Base-by-base conservation (phyloP, 768 basidiomycete species). In the Daedaleopsis sinensis region DNA sequence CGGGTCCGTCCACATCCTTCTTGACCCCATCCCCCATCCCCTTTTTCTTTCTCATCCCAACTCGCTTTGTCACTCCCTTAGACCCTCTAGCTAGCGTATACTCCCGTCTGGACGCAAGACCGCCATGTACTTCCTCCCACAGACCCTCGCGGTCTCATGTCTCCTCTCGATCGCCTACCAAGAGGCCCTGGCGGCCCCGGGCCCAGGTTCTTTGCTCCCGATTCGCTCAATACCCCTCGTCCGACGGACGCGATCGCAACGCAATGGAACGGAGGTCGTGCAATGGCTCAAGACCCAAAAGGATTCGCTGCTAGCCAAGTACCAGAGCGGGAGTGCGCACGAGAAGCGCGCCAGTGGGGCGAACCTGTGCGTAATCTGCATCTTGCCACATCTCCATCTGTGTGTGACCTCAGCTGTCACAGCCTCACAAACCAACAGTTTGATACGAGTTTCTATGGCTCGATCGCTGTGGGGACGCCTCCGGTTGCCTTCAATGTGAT, bases 401-500 rank as follows among this genome's bases (percentile, higher is more conserved):
- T 23, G 21, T 12, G 19, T 36, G 24, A 38, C 47, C 10, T 19
- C 3, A 67, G 13, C 3, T 42, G 11, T 12, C 11, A 13, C 18
- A 91, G 89, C 50, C 65, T 90, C n/a, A 78, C 79, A 19, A 86
- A 90, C 67, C 88, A 91, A 71, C 82, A 86, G 55, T 71, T 77
- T 1, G 90, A 93, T 69, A 83, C 86, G 9, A 90, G 88, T 71
- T 94, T 85, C 72, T 88, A 80, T 66, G 93, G 91, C 15, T 84
- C 89, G 0, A 67, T 96, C 51, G 87, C 88, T 0, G 79, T 94
- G 24, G 96, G 96, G 9, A 94, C 93, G 0, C 96, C 95, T 4
- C 81, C 92, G 0, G 81, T 83, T 23, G 80, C 90, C 6, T 96
- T 87, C 76, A 81, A 93, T 66, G 86, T 97, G 63, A 91, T 95